Evolutionary conservation across 2,329 filamentous ascomycete genomes (phyloP).

Genomic region (Phialemoniopsis sp.): DNA sequence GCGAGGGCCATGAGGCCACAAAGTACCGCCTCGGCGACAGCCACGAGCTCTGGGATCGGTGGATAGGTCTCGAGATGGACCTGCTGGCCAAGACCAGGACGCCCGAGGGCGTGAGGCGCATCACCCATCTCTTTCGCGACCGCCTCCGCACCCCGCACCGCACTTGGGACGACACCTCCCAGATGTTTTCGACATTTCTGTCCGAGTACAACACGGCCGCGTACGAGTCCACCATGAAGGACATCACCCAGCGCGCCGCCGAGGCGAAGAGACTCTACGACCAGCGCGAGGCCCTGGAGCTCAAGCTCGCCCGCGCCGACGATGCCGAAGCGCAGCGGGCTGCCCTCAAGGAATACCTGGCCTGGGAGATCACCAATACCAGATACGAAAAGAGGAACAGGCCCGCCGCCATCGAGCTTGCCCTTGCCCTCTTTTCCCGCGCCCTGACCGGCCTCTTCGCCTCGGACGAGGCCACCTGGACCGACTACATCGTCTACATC

Average conservation of each 20-base stretch:
- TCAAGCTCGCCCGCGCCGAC: slow-evolving; percentile 57
- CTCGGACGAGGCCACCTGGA: slow-evolving; percentile 73
- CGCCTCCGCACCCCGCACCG: slow-evolving; percentile 70
- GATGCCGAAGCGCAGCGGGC: slow-evolving; percentile 51
- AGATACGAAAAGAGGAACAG: slow-evolving; percentile 47
- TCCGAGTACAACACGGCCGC: slow-evolving; percentile 64
- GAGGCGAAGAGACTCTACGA: slow-evolving; percentile 60
- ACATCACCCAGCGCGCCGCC: slow-evolving; percentile 59
- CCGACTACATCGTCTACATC: slow-evolving; percentile 76
- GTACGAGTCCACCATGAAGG: slow-evolving; percentile 73
- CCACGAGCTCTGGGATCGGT: slow-evolving; percentile 75
- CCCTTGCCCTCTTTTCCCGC: slow-evolving; percentile 70
- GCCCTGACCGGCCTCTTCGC: slow-evolving; percentile 68
- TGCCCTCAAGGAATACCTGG: slow-evolving; percentile 65
- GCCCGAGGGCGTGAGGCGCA: slow-evolving; percentile 54
- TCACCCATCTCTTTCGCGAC: slow-evolving; percentile 66
- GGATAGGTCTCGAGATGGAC: slow-evolving; percentile 67
- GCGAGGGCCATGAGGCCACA: slow-evolving; percentile 66
- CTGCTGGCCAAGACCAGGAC: slow-evolving; percentile 55
- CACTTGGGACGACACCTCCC: slow-evolving; percentile 71
- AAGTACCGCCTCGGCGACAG: slow-evolving; percentile 74
- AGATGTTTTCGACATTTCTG: slow-evolving; percentile 70
- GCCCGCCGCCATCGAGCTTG: slow-evolving; percentile 44
- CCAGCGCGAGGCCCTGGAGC: slow-evolving; percentile 64
- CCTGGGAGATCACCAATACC: slow-evolving; percentile 72